phyloP scores from a whole-genome alignment of 106 monocot genomes.

The Alisma plantagoaquatica region DNA sequence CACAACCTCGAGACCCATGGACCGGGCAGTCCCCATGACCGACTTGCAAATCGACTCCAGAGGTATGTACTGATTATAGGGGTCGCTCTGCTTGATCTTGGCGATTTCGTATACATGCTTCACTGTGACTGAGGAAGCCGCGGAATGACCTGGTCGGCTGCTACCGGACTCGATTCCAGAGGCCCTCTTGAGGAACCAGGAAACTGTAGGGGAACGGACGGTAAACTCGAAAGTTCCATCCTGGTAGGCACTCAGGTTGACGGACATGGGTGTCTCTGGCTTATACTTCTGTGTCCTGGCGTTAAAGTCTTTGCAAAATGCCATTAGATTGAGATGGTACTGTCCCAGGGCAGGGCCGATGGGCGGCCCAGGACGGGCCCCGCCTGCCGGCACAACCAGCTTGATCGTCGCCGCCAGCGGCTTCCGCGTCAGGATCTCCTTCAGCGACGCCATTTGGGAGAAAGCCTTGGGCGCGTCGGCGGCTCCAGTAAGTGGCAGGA shows the following conservation, averaged over 20 bases:
- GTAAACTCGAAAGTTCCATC: conserved; percentile 31
- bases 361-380: conserved; percentile 25
- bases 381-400: conserved; percentile 24
- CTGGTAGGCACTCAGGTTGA: conserved; percentile 26
- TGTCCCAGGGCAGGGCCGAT: conserved; percentile 29
- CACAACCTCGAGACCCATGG: conserved; percentile 28
- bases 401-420: conserved; percentile 31
- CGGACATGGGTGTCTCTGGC: conserved; percentile 28
- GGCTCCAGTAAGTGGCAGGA: too few relatives aligned
- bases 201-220: conserved; percentile 23
- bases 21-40: conserved; percentile 23
- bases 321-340: conserved; percentile 32
- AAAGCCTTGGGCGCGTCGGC: background rate
- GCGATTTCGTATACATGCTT: conserved; percentile 32
- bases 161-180: conserved; percentile 17
- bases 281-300: conserved; percentile 33
- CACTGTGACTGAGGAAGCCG: conserved; percentile 17
- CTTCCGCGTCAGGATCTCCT: conserved; percentile 25
- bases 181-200: conserved; percentile 31
- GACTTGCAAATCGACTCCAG: conserved; percentile 26
- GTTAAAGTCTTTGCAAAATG: conserved; percentile 38
- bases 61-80: conserved; percentile 25
- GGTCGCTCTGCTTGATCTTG: conserved; percentile 27
- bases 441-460: conserved; percentile 17
- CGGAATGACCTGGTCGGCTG: conserved; percentile 18